Base-by-base conservation (phyloP, 345 rosid genomes). In the Linum lewisii region DNA sequence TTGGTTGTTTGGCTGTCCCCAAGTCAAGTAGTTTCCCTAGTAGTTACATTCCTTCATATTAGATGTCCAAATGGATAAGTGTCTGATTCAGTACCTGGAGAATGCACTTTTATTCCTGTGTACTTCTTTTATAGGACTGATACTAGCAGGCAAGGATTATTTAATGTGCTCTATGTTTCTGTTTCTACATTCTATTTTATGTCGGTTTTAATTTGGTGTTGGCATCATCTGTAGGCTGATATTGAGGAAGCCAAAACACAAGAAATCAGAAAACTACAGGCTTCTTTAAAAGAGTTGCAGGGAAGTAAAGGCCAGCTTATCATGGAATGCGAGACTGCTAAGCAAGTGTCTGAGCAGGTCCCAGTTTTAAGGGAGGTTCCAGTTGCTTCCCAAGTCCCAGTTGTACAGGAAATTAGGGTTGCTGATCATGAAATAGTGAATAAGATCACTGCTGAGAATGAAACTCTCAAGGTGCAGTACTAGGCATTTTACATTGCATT, bases 251-350 rank as follows among this genome's bases (percentile, higher is more conserved):
- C 60, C 13, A 26, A 57, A 57, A 57, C 22, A 32, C 60, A 57
- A 26, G 60, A 57, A 57, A 25, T 23, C 18, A 19, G 21, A 57
- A 57, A 57, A 29, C 54, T 21, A 16, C 56, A n/a, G 4, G 36
- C 68, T 47, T 55, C 74, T 62, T 69, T 73, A 62, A 61, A 66
- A 61, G 70, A 69, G 32, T 49, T 66, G 37, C 64, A 69, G 54
- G 78, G 69, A 62, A 65, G 71, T 24, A 73, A 73, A 37, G 74
- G 22, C 24, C 58, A 44, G 21, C 67, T 76, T 58, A 51, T 49
- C 15, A 68, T 70, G 73, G 82, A 77, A 59, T 44, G 38, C 5
- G 82, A 78, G 62, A 77, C 62, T 36, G 68, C 73, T 32, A 75
- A 73, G 59, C 66, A 62, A 44, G 79, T 61, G 65, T 72, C 70